Evolutionary conservation across 805 yeast species (phyloP).

Genomic region (Starmera caribaea): DNA sequence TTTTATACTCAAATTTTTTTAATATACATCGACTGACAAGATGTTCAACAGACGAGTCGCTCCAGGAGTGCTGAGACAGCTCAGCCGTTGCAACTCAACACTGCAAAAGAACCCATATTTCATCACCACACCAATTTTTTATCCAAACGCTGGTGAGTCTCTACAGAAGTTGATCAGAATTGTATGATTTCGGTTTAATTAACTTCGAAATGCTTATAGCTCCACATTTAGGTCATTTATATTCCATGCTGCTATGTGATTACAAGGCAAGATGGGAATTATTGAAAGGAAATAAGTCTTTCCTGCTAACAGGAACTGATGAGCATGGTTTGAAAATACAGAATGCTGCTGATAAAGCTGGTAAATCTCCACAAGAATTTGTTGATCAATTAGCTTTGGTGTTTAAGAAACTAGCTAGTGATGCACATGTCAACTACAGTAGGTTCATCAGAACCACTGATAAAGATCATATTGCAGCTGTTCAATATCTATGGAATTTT

Average conservation of each 20-base stretch:
- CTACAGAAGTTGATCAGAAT: too few relatives aligned
- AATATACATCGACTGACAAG: too few relatives aligned
- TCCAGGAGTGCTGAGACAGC: too few relatives aligned
- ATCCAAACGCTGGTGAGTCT: slow-evolving; percentile 67
- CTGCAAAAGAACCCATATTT: slow-evolving; percentile 23
- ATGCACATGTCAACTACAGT: slow-evolving; percentile 49
- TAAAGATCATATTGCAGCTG: slow-evolving; percentile 59
- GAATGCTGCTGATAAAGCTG: slow-evolving; percentile 58
- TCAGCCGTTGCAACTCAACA: neutral
- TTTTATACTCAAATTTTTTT: too few relatives aligned
- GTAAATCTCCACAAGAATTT: slow-evolving; percentile 50
- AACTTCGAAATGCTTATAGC: slow-evolving; percentile 14
- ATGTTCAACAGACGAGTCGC: too few relatives aligned
- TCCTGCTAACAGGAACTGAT: slow-evolving; percentile 86
- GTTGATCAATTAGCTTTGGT: slow-evolving; percentile 61
- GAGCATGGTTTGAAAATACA: slow-evolving; percentile 95
- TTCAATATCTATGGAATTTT: slow-evolving; percentile 57
- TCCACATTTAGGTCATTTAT: slow-evolving; percentile 91
- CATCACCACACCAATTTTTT: slow-evolving; percentile 88
- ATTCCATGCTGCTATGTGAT: slow-evolving; percentile 81
- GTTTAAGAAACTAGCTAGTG: slow-evolving; percentile 55
- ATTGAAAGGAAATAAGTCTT: slow-evolving; percentile 32
- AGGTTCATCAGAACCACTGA: slow-evolving; percentile 91
- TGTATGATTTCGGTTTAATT: neutral
- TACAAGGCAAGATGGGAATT: slow-evolving; percentile 64